These are phyloP conservation scores for Exophiala phaeomuriformis DNA, from an alignment of 2,329 filamentous ascomycete genomes.

Conservation along the genomic window DNA sequence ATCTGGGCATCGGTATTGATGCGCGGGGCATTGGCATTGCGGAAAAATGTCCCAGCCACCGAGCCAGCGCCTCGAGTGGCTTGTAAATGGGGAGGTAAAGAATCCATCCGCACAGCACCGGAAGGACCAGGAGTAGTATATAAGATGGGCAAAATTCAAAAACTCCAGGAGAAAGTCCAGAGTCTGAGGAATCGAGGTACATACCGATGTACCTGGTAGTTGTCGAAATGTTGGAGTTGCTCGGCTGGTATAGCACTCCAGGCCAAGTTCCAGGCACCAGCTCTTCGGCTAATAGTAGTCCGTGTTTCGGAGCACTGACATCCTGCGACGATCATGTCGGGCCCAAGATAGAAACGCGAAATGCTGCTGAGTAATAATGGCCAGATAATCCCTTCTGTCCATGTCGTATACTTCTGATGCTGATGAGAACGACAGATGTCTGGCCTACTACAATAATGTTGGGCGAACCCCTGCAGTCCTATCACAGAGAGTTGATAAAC, in stretches of 20 bases:
- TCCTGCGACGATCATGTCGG: no score
- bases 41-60: conserved; percentile 17
- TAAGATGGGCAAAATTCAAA: no score
- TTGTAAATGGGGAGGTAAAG: neutral
- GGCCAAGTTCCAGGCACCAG: neutral
- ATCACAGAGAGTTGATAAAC: neutral
- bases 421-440: no score
- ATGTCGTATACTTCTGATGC: no score
- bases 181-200: neutral
- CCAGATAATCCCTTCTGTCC: no score
- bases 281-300: no score
- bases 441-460: neutral
- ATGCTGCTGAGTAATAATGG: no score
- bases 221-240: neutral
- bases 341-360: no score
- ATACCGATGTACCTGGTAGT: no score
- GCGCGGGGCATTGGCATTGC: conserved; percentile 18
- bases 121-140: no score
- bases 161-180: no score
- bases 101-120: neutral
- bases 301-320: no score
- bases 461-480: neutral
- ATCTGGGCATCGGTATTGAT: conserved; percentile 24
- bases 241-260: neutral
- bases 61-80: neutral